phyloP scores from a whole-genome alignment of 441 rosid genomes.

The Jatropha podagrica region DNA sequence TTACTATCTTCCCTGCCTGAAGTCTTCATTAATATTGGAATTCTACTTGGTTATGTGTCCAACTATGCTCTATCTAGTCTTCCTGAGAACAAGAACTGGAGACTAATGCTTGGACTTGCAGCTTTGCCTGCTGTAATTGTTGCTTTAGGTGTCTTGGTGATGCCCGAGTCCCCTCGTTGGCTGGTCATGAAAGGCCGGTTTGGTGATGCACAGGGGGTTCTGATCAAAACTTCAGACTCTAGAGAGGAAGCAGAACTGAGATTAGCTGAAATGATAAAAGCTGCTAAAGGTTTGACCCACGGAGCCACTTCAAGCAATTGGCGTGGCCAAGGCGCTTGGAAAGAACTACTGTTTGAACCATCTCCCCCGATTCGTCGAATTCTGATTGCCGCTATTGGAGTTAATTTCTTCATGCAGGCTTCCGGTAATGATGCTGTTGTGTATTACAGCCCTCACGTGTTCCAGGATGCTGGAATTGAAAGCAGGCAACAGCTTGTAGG shows the following conservation, averaged over 20 bases:
- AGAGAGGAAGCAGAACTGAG: slow-evolving; percentile 49
- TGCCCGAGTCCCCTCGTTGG: slow-evolving; percentile 79
- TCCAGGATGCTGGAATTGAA: slow-evolving; percentile 45
- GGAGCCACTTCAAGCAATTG: slow-evolving; percentile 26
- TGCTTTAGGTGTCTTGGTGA: slow-evolving; percentile 46
- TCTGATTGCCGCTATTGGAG: slow-evolving; percentile 46
- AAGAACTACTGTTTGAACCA: slow-evolving; percentile 37
- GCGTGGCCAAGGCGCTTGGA: slow-evolving; percentile 55
- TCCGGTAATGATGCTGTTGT: slow-evolving; percentile 66
- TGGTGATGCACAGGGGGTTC: slow-evolving; percentile 42
- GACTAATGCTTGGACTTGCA: slow-evolving; percentile 67
- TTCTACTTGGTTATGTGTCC: slow-evolving; percentile 56
- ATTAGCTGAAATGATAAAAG: slow-evolving; percentile 39
- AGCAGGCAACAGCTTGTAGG: slow-evolving; percentile 40
- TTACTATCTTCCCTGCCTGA: slow-evolving; percentile 67
- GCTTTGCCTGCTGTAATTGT: slow-evolving; percentile 48
- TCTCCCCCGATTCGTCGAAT: slow-evolving; percentile 45
- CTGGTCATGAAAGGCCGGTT: slow-evolving; percentile 54
- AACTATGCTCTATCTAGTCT: slow-evolving; percentile 51
- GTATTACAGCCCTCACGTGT: slow-evolving; percentile 58
- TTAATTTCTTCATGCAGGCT: slow-evolving; percentile 67
- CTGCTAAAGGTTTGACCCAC: slow-evolving; percentile 12
- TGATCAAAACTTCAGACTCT: slow-evolving; percentile 42
- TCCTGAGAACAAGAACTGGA: slow-evolving; percentile 45
- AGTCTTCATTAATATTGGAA: slow-evolving; percentile 63